Evolutionary conservation across 345 rosid genomes (phyloP).

Genomic region (Gossypium australe): DNA sequence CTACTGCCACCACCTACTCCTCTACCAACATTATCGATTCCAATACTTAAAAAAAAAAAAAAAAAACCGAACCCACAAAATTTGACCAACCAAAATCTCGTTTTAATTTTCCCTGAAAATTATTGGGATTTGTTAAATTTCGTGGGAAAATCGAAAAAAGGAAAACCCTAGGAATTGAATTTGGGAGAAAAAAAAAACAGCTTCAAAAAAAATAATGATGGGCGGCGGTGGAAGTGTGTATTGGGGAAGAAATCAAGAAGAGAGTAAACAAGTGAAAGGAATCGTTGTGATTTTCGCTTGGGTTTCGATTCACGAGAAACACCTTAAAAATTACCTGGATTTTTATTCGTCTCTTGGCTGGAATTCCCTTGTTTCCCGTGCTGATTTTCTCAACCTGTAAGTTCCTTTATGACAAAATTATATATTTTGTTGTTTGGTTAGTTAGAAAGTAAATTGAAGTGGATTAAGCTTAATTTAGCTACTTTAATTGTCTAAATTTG

Average conservation of each 20-base stretch:
- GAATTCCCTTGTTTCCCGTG: conserved; percentile 73
- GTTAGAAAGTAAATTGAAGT: neutral
- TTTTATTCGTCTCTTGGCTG: conserved; percentile 85
- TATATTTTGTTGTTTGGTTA: neutral
- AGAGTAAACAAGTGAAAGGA: conserved; percentile 42
- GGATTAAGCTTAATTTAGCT: neutral
- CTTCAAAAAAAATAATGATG: conserved; percentile 29
- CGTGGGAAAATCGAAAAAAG: neutral
- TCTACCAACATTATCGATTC: neutral
- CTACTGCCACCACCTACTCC: neutral
- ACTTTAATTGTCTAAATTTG: neutral
- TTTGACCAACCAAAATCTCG: neutral
- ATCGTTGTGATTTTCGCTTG: conserved; percentile 73
- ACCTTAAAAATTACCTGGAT: conserved; percentile 45
- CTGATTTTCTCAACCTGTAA: conserved; percentile 76
- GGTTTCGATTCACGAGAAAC: conserved; percentile 54
- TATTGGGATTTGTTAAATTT: neutral
- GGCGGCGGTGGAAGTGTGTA: conserved; percentile 53
- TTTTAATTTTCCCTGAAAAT: neutral
- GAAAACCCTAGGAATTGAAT: neutral
- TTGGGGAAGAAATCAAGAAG: conserved; percentile 49
- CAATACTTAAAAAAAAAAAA: neutral
- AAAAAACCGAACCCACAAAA: neutral
- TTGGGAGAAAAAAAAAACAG: neutral
- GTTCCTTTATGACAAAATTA: neutral